Percentiles rank a stretch among this genome's conserved stretches.
These are phyloP conservation scores for Aspergillus felis DNA, from an alignment of 2,329 filamentous ascomycete species.

Conservation along the genomic window DNA sequence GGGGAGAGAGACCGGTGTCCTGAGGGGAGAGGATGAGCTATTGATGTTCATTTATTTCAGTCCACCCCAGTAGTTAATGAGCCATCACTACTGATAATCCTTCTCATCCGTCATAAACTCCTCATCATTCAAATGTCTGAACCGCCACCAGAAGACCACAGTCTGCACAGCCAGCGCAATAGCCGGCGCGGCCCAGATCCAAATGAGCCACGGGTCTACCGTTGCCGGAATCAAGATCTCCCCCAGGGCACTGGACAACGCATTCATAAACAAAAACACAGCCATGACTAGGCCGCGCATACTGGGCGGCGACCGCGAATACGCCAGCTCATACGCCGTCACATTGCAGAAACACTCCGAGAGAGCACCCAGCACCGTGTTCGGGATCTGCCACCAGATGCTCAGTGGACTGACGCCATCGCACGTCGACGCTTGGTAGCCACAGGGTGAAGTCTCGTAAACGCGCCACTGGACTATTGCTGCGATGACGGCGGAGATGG, in stretches of 20 bases:
- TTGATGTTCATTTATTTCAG: no score
- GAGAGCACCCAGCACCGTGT: slow-evolving; percentile 34
- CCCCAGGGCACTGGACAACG: slow-evolving; percentile 37
- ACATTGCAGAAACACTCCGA: slow-evolving; percentile 43
- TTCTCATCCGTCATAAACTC: slow-evolving; percentile 38
- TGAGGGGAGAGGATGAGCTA: no score
- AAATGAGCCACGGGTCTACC: slow-evolving; percentile 47
- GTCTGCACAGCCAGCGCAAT: slow-evolving; percentile 48
- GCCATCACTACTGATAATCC: slow-evolving; percentile 4
- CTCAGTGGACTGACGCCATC: slow-evolving; percentile 37
- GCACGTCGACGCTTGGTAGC: slow-evolving; percentile 38
- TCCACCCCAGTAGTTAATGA: no score
- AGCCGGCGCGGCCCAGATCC: slow-evolving; percentile 48
- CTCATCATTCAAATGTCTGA: slow-evolving; percentile 47
- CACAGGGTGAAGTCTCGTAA: slow-evolving; percentile 46
- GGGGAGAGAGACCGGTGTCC: no score
- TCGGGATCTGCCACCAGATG: slow-evolving; percentile 44
- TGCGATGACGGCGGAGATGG: slow-evolving; percentile 38
- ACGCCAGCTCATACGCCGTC: slow-evolving; percentile 45
- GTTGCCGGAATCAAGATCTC: slow-evolving; percentile 44
- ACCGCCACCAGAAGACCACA: slow-evolving; percentile 47
- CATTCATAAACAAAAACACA: slow-evolving; percentile 40
- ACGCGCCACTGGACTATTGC: slow-evolving; percentile 44
- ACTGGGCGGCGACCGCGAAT: slow-evolving; percentile 39
- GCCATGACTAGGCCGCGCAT: slow-evolving; percentile 44